These are phyloP conservation scores for Chalciporus piperatus DNA, from an alignment of 768 basidiomycete genomes.

Conservation along the genomic window DNA sequence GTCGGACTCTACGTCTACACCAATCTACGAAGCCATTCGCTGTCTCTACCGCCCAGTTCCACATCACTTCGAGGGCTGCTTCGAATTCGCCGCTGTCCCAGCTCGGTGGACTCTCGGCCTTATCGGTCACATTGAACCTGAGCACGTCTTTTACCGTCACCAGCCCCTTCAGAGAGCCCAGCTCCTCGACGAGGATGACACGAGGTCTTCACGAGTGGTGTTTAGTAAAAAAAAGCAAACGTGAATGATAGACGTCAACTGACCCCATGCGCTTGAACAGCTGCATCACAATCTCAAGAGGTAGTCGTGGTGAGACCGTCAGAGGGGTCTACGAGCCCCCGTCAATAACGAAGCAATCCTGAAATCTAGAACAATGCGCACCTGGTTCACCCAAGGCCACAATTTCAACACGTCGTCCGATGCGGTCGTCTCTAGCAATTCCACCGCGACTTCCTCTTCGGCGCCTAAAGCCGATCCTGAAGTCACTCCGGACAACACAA, in stretches of 20 bases:
- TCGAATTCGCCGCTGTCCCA: slow-evolving; percentile 69
- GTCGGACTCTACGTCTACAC: slow-evolving; percentile 24
- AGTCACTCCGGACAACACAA: slow-evolving; percentile 40
- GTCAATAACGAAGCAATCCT: neutral
- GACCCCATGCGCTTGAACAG: slow-evolving; percentile 98
- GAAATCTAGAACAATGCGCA: slow-evolving; percentile 28
- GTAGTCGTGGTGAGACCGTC: slow-evolving; percentile 87
- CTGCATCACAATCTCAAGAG: slow-evolving; percentile 96
- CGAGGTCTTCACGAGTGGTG: slow-evolving; percentile 61
- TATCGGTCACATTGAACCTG: slow-evolving; percentile 69
- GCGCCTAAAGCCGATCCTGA: slow-evolving; percentile 53
- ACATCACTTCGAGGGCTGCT: slow-evolving; percentile 58
- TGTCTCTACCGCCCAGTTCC: slow-evolving; percentile 48
- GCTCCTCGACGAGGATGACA: slow-evolving; percentile 91
- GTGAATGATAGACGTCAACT: slow-evolving; percentile 29
- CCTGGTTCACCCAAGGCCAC: slow-evolving; percentile 95
- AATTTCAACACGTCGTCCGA: slow-evolving; percentile 60
- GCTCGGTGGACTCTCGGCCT: slow-evolving; percentile 43
- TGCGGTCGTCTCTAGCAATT: slow-evolving; percentile 59
- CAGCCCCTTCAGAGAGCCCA: slow-evolving; percentile 78
- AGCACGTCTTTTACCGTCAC: slow-evolving; percentile 97
- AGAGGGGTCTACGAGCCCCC: slow-evolving; percentile 71
- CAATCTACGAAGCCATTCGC: slow-evolving; percentile 31
- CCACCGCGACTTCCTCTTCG: slow-evolving; percentile 66
- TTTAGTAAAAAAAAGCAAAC: neutral